Evolutionary conservation across 192 early-diverging fungal species (phyloP).

Genomic region (Helicostylum pulchrum): DNA sequence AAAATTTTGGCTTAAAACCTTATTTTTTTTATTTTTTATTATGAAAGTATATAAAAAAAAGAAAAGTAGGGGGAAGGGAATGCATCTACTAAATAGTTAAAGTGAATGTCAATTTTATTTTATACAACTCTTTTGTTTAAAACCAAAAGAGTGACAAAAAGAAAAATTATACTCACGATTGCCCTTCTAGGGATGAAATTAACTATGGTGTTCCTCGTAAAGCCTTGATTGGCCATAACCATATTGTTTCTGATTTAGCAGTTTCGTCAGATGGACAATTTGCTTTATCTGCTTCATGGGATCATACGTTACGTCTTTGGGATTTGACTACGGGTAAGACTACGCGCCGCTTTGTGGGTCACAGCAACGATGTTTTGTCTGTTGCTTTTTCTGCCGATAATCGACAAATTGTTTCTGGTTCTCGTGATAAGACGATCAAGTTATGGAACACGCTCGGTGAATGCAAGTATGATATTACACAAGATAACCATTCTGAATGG

Average conservation of each 20-base stretch:
- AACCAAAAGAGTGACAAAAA: too few species aligned
- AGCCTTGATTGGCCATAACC: slow-evolving; percentile 94
- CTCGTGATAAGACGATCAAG: slow-evolving; percentile 98
- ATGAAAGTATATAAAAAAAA: background rate
- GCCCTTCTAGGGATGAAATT: slow-evolving; percentile 66
- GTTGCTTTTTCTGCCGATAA: slow-evolving; percentile 99
- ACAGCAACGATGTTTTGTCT: slow-evolving; percentile 94
- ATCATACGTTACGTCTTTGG: slow-evolving; percentile 99
- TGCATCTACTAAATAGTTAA: slow-evolving; percentile 6
- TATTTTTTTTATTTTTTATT: too few species aligned
- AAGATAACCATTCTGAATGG: slow-evolving; percentile 97
- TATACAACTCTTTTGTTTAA: background rate
- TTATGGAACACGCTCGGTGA: slow-evolving; percentile 99
- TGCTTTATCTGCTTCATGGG: slow-evolving; percentile 96
- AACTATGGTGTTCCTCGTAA: slow-evolving; percentile 88
- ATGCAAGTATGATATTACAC: slow-evolving; percentile 96
- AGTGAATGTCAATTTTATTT: slow-evolving; percentile 18
- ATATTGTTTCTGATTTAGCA: slow-evolving; percentile 95
- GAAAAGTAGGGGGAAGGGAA: background rate
- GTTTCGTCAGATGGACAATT: slow-evolving; percentile 98
- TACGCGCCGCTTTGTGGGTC: slow-evolving; percentile 93
- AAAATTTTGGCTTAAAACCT: too few species aligned
- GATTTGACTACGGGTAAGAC: slow-evolving; percentile 91
- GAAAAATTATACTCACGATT: slow-evolving; percentile 14
- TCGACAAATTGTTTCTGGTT: slow-evolving; percentile 97